phyloP scores from a whole-genome alignment of 148 eudicot species.

The Euryodendron excelsum region DNA sequence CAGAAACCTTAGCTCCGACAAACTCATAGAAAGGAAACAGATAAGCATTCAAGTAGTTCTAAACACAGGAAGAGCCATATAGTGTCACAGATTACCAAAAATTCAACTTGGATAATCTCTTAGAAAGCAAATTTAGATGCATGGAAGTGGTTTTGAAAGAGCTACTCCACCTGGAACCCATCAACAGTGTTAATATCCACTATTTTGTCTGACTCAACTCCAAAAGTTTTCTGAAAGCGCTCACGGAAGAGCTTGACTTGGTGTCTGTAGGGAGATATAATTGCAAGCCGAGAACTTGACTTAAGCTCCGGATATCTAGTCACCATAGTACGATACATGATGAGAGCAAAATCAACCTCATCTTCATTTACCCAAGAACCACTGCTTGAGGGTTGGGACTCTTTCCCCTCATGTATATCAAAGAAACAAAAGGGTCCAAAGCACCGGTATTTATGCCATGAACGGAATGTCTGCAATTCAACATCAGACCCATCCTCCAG shows the following conservation, averaged over 20 bases:
- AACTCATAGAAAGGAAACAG: no score
- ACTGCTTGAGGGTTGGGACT: conserved; percentile 62
- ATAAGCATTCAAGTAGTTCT: no score
- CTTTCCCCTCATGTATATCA: conserved; percentile 78
- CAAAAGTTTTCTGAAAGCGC: conserved; percentile 61
- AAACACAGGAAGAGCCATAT: not conserved
- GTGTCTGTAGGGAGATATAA: conserved; percentile 84
- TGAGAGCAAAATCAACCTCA: conserved; percentile 87
- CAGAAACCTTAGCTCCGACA: not conserved
- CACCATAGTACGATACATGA: conserved; percentile 71
- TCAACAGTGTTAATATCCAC: conserved; percentile 96
- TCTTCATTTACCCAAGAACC: conserved; percentile 78
- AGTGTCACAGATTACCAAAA: not conserved
- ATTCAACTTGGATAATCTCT: conserved; percentile 1
- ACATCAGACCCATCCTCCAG: conserved; percentile 84
- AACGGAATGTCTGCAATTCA: conserved; percentile 58
- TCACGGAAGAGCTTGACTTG: conserved; percentile 81
- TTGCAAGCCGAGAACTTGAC: conserved; percentile 75
- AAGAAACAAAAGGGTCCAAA: conserved; percentile 98
- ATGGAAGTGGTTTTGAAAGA: not conserved
- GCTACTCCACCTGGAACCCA: conserved; percentile 78
- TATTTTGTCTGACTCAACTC: conserved; percentile 68
- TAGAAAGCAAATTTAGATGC: not conserved
- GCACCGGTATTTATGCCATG: conserved; percentile 82
- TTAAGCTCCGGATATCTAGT: conserved; percentile 78